Evolutionary conservation across 1,284 basidiomycete species (phyloP), one percentile per base, ranked within the genome.

Genomic region (Mycosarcoma mackinlayi): DNA sequence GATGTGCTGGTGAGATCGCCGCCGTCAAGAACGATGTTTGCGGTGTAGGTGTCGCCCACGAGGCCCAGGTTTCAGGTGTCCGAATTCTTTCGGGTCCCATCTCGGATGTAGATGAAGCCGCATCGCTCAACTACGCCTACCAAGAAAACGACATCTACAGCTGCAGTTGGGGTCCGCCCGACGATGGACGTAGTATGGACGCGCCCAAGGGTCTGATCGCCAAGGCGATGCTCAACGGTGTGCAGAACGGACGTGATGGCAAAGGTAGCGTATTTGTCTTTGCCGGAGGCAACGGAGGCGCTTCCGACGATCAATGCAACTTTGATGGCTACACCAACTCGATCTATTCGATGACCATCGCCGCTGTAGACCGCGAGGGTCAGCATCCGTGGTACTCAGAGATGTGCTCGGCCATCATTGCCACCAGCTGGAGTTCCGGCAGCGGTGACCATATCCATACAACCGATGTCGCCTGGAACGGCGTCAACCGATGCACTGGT

Each of bases 291-390:
- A 99, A 98, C 81, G 96, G 96, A 21, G 96, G 93, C 23, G 88
- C 88, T 3, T 87, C 87, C 49, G 92, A 91, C 28, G 96, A 99
- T 82, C 96, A 98, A 84, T 99, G 96, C 86, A 99, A 99, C 84
- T 98, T 99, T 82, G 96, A 98, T 76, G 96, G 96, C 6, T 99
- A 98, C 84, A 99, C 96, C 30, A 98, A 98, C 83, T 93, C 91
- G 73, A 96, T 98, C 70, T 98, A 94, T 84, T 93, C 91, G 6
- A 89, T 98, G 53, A 99, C 96, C 0, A 93, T 99, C 27, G 91
- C 93, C 9, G 93, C 96, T 0, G 87, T 97, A 58, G 95, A 98
- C 80, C 88, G 91, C 80, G 91, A 92, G 79, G 95, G 94, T 10
- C 84, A 92, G 37, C 95, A 97, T 81, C 96, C 96, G 6, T 94